These are phyloP conservation scores for Pichia insulana DNA, from an alignment of 805 yeast genomes.

Conservation along the genomic window DNA sequence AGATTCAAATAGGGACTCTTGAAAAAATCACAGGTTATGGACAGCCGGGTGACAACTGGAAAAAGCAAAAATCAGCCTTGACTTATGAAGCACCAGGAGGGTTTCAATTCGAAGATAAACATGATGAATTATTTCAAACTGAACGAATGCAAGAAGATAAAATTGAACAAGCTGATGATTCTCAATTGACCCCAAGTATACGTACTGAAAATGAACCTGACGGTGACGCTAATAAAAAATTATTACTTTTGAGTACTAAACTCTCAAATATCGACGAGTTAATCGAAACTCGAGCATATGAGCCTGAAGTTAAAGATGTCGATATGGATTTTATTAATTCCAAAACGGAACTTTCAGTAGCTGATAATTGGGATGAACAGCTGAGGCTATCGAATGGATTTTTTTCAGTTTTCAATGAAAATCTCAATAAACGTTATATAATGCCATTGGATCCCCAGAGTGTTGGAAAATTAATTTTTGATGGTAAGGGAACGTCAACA, in stretches of 20 bases:
- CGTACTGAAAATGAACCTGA: too few relatives aligned
- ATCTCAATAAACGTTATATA: conserved; percentile 10
- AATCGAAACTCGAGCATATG: conserved; percentile 58
- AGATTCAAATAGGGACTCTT: conserved; percentile 14
- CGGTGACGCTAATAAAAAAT: conserved; percentile 1
- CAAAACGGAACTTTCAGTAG: conserved; percentile 39
- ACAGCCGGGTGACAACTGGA: conserved; percentile 15
- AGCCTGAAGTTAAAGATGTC: conserved; percentile 47
- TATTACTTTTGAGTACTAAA: neutral
- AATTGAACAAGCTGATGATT: conserved; percentile 12
- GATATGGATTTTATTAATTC: conserved; percentile 35
- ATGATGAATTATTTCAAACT: neutral
- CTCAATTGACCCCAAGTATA: too few relatives aligned
- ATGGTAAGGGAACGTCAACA: conserved; percentile 11
- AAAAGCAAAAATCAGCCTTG: conserved; percentile 21
- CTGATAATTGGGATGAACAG: conserved; percentile 60
- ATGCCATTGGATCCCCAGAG: conserved; percentile 14
- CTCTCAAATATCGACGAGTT: conserved; percentile 27
- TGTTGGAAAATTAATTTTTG: conserved; percentile 18
- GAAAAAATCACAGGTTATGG: conserved; percentile 18
- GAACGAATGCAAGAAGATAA: conserved; percentile 4
- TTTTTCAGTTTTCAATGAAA: conserved; percentile 30
- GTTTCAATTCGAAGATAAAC: conserved; percentile 10
- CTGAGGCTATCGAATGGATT: conserved; percentile 43
- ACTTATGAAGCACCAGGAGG: conserved; percentile 25